Percentiles rank a stretch among this genome's conserved stretches.
phyloP scores from a whole-genome alignment of 495 filamentous ascomycete species.

The Viridothelium virens region DNA sequence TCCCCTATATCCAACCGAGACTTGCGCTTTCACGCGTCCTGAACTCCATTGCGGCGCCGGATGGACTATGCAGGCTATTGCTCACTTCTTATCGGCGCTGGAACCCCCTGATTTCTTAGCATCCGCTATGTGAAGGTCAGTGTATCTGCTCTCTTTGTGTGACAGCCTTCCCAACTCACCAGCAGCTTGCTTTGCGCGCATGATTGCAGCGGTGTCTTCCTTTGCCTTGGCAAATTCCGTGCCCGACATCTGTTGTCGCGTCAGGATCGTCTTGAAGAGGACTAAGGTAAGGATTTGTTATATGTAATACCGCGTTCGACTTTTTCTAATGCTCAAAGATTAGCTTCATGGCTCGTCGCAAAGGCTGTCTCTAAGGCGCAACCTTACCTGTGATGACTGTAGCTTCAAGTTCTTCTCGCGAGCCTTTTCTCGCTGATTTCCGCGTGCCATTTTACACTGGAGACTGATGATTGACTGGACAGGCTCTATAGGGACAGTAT shows the following conservation, averaged over 20 bases:
- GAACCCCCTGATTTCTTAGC: slow-evolving; percentile 1
- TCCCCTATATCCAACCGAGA: not conserved
- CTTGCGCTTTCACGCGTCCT: not conserved
- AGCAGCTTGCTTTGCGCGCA: slow-evolving; percentile 82
- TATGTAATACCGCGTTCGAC: not conserved
- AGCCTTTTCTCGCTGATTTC: slow-evolving; percentile 87
- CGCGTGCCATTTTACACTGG: slow-evolving; percentile 63
- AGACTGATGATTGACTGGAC: not conserved
- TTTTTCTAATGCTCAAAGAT: slow-evolving; percentile 8
- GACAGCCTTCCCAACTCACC: slow-evolving; percentile 43
- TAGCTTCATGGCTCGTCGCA: slow-evolving; percentile 8
- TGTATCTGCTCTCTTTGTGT: no score
- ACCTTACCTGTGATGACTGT: slow-evolving; percentile 46
- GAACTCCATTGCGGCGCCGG: not conserved
- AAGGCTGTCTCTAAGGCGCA: slow-evolving; percentile 13
- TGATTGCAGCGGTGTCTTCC: slow-evolving; percentile 70
- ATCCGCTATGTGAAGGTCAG: not conserved
- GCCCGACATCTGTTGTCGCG: slow-evolving; percentile 51
- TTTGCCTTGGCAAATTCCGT: slow-evolving; percentile 63
- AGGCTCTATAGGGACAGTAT: not conserved
- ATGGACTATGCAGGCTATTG: not conserved
- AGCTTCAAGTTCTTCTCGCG: slow-evolving; percentile 75
- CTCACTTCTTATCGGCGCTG: not conserved
- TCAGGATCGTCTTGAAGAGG: slow-evolving; percentile 13
- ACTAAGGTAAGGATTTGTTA: not conserved